These are phyloP conservation scores for Zasmidium citrigriseum DNA, from an alignment of 2,329 filamentous ascomycete genomes.

Conservation along the genomic window DNA sequence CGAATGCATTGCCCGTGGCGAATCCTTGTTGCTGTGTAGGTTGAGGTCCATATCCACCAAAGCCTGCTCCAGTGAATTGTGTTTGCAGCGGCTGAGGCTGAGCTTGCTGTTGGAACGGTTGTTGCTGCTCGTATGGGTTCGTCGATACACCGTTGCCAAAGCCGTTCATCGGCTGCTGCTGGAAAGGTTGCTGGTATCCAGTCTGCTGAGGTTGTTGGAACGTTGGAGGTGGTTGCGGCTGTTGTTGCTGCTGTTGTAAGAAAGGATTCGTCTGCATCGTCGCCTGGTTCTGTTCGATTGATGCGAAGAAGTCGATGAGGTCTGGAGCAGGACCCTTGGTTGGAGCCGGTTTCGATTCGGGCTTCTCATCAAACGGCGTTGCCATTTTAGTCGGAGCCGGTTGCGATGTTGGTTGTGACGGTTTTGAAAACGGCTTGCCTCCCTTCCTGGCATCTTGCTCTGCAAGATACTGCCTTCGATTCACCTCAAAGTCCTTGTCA, in stretches of 20 bases:
- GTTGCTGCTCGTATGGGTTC: conserved; percentile 42
- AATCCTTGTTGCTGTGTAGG: conserved; percentile 55
- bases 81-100: conserved; percentile 56
- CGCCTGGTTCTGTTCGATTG: conserved; percentile 86
- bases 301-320: conserved; percentile 92
- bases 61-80: conserved; percentile 73
- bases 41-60: conserved; percentile 76
- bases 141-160: conserved; percentile 18
- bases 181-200: conserved; percentile 31
- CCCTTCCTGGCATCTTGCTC: conserved; percentile 74
- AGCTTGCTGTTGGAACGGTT: conserved; percentile 19
- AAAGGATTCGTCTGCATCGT: conserved; percentile 45
- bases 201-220: conserved; percentile 27
- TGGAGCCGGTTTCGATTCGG: conserved; percentile 23
- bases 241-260: conserved; percentile 27
- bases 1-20: conserved; percentile 29
- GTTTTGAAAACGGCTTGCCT: conserved; percentile 40
- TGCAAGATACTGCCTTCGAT: conserved; percentile 86
- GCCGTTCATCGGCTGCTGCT: conserved; percentile 34
- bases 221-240: conserved; percentile 30
- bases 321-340: conserved; percentile 70
- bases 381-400: conserved; percentile 37
- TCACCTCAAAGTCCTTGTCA: conserved; percentile 92
- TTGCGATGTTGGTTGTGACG: conserved; percentile 36
- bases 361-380: conserved; percentile 26